Conservation (phyloP, 2,329 filamentous ascomycete species). For the Scortechinia acanthostroma region DNA sequence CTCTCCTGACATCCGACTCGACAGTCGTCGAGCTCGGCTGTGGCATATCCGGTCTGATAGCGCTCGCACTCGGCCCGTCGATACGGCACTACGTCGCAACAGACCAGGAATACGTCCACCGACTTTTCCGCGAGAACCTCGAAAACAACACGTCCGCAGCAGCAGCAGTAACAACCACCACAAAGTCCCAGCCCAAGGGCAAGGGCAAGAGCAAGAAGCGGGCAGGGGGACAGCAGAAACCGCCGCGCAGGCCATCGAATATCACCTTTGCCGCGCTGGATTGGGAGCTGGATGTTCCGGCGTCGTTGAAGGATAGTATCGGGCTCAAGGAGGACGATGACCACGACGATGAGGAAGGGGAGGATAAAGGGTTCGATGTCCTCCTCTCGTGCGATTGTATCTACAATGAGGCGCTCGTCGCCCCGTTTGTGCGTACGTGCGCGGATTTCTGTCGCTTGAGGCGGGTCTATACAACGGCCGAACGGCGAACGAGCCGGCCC, state of each 20-base stretch:
- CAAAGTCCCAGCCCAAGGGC: too few relatives aligned
- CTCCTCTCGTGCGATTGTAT: constrained; percentile 1
- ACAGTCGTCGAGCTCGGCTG: constrained; percentile 1
- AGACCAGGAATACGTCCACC: constrained; percentile 1
- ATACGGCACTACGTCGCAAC: not conserved
- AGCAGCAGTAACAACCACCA: too few relatives aligned
- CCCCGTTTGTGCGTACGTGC: not conserved
- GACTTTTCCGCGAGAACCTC: not conserved
- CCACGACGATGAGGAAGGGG: not conserved
- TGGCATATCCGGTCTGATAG: not conserved
- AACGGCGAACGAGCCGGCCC: not conserved
- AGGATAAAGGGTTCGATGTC: not conserved
- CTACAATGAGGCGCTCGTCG: not conserved
- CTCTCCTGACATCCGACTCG: not conserved
- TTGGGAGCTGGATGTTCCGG: not conserved
- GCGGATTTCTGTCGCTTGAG: not conserved
- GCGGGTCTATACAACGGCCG: not conserved
- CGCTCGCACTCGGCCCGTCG: not conserved
- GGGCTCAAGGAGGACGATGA: not conserved
- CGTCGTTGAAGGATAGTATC: not conserved
- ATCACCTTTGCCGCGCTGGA: not conserved
- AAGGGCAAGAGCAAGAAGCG: not conserved
- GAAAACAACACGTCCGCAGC: not conserved
- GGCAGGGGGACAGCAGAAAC: not conserved
- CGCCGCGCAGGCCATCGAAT: not conserved